These are phyloP conservation scores for Chondrus crispus DNA, from an alignment of 23 red algal species.

Conservation along the genomic window DNA sequence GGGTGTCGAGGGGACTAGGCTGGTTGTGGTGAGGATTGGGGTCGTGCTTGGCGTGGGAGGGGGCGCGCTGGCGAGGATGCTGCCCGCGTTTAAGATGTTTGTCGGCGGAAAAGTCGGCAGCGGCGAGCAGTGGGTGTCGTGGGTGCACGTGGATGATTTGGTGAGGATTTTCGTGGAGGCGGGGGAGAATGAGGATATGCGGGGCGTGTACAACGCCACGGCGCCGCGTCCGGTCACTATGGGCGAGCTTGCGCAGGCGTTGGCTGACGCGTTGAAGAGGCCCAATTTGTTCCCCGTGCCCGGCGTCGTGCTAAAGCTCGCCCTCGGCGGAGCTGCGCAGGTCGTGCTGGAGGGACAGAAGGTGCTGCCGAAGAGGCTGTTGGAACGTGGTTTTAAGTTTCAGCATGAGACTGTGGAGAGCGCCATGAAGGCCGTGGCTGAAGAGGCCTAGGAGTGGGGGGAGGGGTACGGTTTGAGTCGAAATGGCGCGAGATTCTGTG, in stretches of 20 bases:
- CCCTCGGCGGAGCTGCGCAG: conserved; percentile 59
- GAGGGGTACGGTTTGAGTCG: no score
- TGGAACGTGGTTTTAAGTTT: conserved; percentile 60
- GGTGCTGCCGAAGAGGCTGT: conserved; percentile 69
- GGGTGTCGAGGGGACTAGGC: conserved; percentile 30
- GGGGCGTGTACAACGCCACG: conserved; percentile 87
- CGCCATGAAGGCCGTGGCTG: conserved; percentile 53
- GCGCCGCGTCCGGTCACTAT: conserved; percentile 74
- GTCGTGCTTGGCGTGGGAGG: conserved; percentile 80
- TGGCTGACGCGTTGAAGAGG: conserved; percentile 67
- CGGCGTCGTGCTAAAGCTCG: conserved; percentile 42
- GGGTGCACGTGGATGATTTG: conserved; percentile 87
- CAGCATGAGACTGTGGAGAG: conserved; percentile 34
- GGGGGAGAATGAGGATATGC: background rate
- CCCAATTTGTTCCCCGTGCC: conserved; percentile 85
- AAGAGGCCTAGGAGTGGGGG: background rate
- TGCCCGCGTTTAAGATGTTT: conserved; percentile 80
- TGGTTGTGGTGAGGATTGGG: conserved; percentile 77
- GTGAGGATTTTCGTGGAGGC: conserved; percentile 43
- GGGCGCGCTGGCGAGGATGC: conserved; percentile 73
- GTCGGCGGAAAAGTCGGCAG: conserved; percentile 80
- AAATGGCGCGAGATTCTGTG: no score
- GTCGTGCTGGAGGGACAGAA: conserved; percentile 84
- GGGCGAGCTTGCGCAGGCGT: conserved; percentile 42
- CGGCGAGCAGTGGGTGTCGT: conserved; percentile 87